Evolutionary conservation across 441 rosid species (phyloP).

Genomic region (Adansonia madagascariensis): DNA sequence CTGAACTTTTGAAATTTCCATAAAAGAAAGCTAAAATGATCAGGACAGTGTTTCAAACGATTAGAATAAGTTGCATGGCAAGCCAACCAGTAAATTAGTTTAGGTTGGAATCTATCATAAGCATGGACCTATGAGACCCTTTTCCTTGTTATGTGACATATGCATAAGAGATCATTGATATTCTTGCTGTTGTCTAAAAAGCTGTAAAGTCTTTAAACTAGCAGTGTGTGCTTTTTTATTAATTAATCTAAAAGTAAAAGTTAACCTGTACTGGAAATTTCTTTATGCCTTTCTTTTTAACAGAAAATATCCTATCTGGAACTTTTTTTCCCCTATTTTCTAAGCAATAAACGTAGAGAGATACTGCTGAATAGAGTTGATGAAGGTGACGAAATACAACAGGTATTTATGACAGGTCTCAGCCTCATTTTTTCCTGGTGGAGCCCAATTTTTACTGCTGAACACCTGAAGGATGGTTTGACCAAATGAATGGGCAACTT

Average conservation of each 20-base stretch:
- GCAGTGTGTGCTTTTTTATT: background rate
- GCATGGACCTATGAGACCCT: background rate
- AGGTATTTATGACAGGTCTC: constrained; percentile 53
- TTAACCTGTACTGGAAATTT: background rate
- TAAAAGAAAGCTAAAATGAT: background rate
- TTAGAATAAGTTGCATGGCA: background rate
- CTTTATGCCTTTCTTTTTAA: background rate
- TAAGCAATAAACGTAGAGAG: background rate
- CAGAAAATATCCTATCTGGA: background rate
- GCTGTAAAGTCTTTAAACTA: background rate
- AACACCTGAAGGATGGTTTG: constrained; percentile 34
- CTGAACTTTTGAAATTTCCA: background rate
- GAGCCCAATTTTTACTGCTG: constrained; percentile 42
- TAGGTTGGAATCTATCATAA: background rate
- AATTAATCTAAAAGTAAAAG: background rate
- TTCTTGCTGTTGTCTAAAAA: background rate
- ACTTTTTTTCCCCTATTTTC: background rate
- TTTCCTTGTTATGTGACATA: background rate
- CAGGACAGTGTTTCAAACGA: background rate
- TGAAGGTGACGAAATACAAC: constrained; percentile 46
- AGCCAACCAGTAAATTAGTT: background rate
- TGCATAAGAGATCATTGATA: background rate
- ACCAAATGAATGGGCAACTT: constrained; percentile 39
- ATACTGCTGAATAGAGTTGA: constrained; percentile 33
- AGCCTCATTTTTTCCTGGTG: constrained; percentile 47